Percentiles rank a stretch among this genome's conserved stretches.
phyloP scores from a whole-genome alignment of 148 eudicot species.

The Camellia japonica region DNA sequence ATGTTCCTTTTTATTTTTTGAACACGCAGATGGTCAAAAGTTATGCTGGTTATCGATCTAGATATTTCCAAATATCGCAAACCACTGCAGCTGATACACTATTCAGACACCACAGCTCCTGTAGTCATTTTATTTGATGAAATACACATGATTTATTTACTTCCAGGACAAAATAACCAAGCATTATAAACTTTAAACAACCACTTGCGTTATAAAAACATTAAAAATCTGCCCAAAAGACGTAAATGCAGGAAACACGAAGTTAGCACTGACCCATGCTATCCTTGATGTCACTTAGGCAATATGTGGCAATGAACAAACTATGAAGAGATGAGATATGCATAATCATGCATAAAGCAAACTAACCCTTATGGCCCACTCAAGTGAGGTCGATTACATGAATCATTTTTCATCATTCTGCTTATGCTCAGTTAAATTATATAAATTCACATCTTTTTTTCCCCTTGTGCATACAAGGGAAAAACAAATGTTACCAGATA shows the following conservation, averaged over 20 bases:
- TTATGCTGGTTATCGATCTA: neutral
- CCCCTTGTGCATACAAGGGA: too few relatives aligned
- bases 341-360: neutral
- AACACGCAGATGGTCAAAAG: too few relatives aligned
- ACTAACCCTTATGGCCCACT: too few relatives aligned
- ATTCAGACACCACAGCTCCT: neutral
- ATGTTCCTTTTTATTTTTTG: too few relatives aligned
- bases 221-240: neutral
- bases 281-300: neutral
- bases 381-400: too few relatives aligned
- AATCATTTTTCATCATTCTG: neutral
- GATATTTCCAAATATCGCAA: neutral
- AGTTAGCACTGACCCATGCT: neutral
- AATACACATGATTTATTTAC: neutral
- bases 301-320: neutral
- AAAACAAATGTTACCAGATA: too few relatives aligned
- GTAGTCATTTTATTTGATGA: neutral
- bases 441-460: too few relatives aligned
- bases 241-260: neutral
- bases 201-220: neutral
- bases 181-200: neutral
- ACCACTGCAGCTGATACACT: neutral
- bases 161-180: neutral
- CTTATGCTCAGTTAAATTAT: too few relatives aligned
- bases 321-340: neutral